Base-by-base conservation (phyloP, 352 stramenopile species). In the Halophytophthora polymorphica region DNA sequence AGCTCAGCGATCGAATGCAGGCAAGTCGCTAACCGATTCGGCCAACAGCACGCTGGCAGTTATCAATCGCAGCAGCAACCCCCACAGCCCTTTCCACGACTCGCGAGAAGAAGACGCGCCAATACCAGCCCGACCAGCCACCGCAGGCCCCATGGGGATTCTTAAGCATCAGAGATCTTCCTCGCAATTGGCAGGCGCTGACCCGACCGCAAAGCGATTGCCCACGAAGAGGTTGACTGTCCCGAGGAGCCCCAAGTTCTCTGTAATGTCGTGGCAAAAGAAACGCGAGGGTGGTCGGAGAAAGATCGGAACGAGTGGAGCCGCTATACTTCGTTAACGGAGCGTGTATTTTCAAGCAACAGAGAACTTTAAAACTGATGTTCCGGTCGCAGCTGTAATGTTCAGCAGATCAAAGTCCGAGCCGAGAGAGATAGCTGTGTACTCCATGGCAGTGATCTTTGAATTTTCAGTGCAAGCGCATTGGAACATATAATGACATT, bases 231-330 rank as follows among this genome's bases (percentile, higher is more conserved):
- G 72, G 7, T 59, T 89, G 21, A 93, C 82, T 1, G 82, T 93
- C 12, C 82, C 82, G 1, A 75, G 76, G 65, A 90, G 79, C 40
- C 82, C 82, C 35, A 90, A 89, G 42, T 93, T 93, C 54, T 92
- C 81, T 1, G 68, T 92, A 41, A 92, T 92, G 81, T 92, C 81
- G 15, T 92, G 81, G 81, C 81, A 92, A 46, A 90, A 90, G 64
- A 89, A 85, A 45, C 50, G 41, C 8, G 47, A 58, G 7, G 47
- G 45, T 0, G 52, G 17, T 51, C 38, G 23, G 64, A 44, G 43
- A 73, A 41, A 11, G 36, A 40, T 22, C 28, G 33, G 6, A 70
- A 36, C 6, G 56, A 57, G n/a, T n/a, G n/a, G n/a, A n/a, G n/a
- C n/a, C n/a, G n/a, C n/a, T n/a, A n/a, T n/a, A n/a, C n/a, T n/a